Evolutionary conservation across 2,329 filamentous ascomycete species (phyloP).

Genomic region (Balansia obtecta): DNA sequence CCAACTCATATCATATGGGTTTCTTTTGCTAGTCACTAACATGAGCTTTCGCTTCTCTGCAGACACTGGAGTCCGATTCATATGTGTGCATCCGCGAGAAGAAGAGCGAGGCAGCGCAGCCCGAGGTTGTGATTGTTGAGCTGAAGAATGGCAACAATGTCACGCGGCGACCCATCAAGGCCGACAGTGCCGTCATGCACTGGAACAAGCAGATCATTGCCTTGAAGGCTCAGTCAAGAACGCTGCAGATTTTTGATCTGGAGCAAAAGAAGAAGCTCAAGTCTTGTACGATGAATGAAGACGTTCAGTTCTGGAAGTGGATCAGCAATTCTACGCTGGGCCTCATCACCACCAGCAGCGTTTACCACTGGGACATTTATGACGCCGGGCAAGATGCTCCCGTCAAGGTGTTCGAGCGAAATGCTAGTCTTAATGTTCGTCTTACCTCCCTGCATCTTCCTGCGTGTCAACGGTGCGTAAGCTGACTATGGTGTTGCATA

Average conservation of each 20-base stretch:
- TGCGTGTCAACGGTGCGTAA: not conserved
- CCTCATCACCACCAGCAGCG: conserved; percentile 77
- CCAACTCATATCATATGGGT: not conserved
- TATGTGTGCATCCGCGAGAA: conserved; percentile 96
- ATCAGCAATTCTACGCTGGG: conserved; percentile 81
- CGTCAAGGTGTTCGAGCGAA: conserved; percentile 88
- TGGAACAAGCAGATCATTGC: conserved; percentile 94
- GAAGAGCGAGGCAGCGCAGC: conserved; percentile 68
- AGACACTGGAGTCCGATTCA: conserved; percentile 97
- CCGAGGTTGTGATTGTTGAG: conserved; percentile 94
- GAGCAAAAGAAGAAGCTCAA: conserved; percentile 90
- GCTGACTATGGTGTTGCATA: conserved; percentile 3
- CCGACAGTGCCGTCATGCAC: conserved; percentile 99
- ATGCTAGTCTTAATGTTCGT: conserved; percentile 74
- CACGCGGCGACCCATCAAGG: conserved; percentile 90
- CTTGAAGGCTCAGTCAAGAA: conserved; percentile 85
- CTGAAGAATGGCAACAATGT: conserved; percentile 97
- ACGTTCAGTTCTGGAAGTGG: conserved; percentile 99
- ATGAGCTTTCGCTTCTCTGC: not conserved
- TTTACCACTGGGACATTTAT: conserved; percentile 98
- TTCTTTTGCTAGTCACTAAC: not conserved
- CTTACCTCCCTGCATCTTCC: not conserved
- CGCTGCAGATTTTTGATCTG: conserved; percentile 95
- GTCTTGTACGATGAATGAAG: conserved; percentile 91
- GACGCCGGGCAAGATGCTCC: conserved; percentile 68